Conservation (phyloP, 2,329 filamentous ascomycete species). For the Sarocladiaceae sp. region DNA sequence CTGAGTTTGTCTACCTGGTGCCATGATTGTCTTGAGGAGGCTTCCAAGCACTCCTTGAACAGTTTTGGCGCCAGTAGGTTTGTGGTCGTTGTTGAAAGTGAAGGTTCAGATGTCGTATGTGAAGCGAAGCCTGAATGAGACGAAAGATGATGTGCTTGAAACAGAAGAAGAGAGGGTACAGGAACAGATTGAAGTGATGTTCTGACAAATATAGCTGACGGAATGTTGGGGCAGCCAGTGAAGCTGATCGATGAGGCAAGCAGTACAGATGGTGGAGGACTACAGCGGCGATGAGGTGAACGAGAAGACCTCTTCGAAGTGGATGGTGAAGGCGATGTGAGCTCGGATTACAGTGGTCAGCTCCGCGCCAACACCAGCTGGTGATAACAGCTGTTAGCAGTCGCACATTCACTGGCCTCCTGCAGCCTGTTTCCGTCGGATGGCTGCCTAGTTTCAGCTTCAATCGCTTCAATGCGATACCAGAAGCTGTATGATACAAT, state of each 20-base stretch:
- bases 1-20: neutral
- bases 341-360: neutral
- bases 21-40: neutral
- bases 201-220: no score
- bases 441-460: neutral
- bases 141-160: neutral
- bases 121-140: no score
- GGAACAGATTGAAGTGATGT: no score
- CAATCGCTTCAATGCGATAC: neutral
- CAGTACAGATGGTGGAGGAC: no score
- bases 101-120: no score
- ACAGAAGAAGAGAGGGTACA: no score
- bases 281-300: no score
- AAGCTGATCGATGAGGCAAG: neutral
- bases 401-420: neutral
- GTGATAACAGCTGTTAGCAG: constrained; percentile 22
- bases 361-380: constrained; percentile 21
- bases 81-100: no score
- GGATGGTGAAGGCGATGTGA: neutral
- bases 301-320: neutral
- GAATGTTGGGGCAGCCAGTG: no score
- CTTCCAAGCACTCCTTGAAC: no score
- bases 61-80: no score
- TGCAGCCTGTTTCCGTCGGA: neutral
- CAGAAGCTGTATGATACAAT: neutral